Evolutionary conservation across 139 green algal genomes (phyloP).

Genomic region (Asterochloris sp.): DNA sequence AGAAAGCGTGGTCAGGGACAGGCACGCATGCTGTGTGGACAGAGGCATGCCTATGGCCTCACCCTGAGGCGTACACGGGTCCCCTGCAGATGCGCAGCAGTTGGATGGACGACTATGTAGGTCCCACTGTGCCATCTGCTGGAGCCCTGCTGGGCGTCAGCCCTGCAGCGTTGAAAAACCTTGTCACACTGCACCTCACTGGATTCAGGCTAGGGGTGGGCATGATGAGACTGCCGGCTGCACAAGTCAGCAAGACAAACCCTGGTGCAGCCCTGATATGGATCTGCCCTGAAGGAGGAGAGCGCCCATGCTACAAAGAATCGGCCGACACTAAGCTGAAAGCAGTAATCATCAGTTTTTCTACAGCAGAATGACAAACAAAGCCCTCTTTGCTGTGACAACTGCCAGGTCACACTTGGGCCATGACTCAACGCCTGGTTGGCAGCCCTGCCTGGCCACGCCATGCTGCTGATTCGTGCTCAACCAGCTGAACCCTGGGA

Average conservation of each 20-base stretch:
- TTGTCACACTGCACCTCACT: neutral
- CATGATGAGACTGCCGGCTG: too few relatives aligned
- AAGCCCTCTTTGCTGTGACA: neutral
- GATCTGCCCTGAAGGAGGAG: neutral
- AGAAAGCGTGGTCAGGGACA: too few relatives aligned
- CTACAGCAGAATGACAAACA: neutral
- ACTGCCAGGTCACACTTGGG: neutral
- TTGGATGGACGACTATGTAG: slow-evolving; percentile 23
- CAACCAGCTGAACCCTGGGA: neutral
- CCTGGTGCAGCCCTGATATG: too few relatives aligned
- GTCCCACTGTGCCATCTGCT: slow-evolving; percentile 25
- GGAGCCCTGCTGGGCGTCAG: neutral
- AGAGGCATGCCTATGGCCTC: slow-evolving; percentile 15
- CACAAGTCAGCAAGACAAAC: neutral
- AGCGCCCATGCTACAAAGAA: neutral
- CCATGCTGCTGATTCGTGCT: neutral
- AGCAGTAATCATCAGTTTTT: neutral
- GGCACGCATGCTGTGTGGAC: too few relatives aligned
- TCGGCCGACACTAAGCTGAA: neutral
- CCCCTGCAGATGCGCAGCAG: slow-evolving; percentile 25
- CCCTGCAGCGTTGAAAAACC: neutral
- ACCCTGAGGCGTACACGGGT: slow-evolving; percentile 21
- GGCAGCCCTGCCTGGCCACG: too few relatives aligned
- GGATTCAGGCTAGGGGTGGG: neutral
- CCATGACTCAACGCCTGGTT: neutral